Conservation (phyloP, 2,329 filamentous ascomycete species). For the Eurotiales sp. region DNA sequence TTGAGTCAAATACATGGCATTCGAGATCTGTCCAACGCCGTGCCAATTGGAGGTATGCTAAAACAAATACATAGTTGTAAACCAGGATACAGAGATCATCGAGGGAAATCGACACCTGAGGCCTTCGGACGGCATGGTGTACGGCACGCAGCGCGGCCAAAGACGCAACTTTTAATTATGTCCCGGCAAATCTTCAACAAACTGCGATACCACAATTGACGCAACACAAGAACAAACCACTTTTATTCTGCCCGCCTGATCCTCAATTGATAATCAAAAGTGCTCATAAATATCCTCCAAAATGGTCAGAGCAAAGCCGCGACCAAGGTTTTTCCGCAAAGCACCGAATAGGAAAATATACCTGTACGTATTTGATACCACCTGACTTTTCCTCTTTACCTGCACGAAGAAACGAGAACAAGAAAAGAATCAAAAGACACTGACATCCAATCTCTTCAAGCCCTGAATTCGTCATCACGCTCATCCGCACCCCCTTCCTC, state of each 20-base stretch:
- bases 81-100: no score
- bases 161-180: conserved; percentile 25
- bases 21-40: not conserved
- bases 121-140: conserved; percentile 14
- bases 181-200: not conserved
- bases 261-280: no score
- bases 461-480: conserved; percentile 74
- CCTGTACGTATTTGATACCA: conserved; percentile 58
- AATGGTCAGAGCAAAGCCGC: not conserved
- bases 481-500: conserved; percentile 68
- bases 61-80: no score
- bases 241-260: no score
- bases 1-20: no score
- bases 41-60: not conserved
- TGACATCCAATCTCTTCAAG: conserved; percentile 43
- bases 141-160: conserved; percentile 35
- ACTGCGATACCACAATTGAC: not conserved
- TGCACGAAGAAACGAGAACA: not conserved
- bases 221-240: not conserved
- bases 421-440: not conserved
- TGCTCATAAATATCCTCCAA: no score
- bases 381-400: not conserved
- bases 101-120: not conserved
- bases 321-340: not conserved
- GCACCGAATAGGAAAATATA: conserved; percentile 34